Evolutionary conservation across 768 basidiomycete genomes (phyloP), one percentile per base, ranked within the genome.

Genomic region (Mycena haematopus): DNA sequence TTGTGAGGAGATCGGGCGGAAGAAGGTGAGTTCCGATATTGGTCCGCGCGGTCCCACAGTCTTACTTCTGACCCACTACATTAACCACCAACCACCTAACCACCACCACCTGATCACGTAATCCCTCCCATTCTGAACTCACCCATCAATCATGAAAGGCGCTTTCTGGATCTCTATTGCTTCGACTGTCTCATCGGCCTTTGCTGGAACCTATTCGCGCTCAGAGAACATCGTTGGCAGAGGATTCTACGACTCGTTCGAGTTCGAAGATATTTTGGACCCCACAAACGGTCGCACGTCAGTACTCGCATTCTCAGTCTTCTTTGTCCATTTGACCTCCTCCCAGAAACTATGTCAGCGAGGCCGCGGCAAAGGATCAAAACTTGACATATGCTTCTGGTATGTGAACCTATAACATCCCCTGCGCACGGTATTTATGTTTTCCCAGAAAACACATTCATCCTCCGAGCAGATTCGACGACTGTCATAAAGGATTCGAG

Each of bases 261-360:
- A 70, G 22, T 83, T 81, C 73, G 75, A 84, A 66, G 74, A 75
- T 7, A 80, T 82, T 36, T 36, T 78, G 2, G 87, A 88, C 68
- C 86, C 87, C 1, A 88, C 86, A 2, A 71, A 81, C 51, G 87
- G 87, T 15, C 74, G 86, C 62, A 88, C 89, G 87, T 88, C 72
- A 68, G 84, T 69, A 19, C 29, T 61, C 5, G 56, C 36, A 11
- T n/a, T 29, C 10, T n/a, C n/a, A n/a, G n/a, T 56, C 25, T n/a
- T 47, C 14, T 1, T 10, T 50, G 22, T 33, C 24, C 17, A 31
- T n/a, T 38, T 22, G 58, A 36, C 56, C 42, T 36, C 2, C 21
- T 3, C 49, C 14, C 42, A 82, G 81, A 14, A 79, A 76, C 63
- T 80, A 81, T 54, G 79, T 82, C 46, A 69, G 77, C 62, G 58